Evolutionary conservation across 2,329 filamentous ascomycete species (phyloP).

Genomic region (Penicillium corylophilum): DNA sequence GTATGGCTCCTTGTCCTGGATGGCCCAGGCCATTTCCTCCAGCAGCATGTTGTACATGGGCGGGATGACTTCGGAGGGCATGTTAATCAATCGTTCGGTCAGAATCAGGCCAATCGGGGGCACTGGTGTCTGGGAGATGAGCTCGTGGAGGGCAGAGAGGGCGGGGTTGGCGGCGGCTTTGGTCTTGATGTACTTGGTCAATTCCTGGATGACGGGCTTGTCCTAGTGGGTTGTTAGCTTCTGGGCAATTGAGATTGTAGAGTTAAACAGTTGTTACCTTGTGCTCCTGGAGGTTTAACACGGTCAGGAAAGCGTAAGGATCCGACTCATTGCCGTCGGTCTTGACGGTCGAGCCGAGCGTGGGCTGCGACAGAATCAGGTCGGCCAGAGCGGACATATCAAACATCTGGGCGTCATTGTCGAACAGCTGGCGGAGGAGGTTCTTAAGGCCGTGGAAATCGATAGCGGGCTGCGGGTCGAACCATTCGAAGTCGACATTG

Average conservation of each 20-base stretch:
- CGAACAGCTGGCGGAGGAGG: constrained; percentile 86
- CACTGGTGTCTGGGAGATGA: constrained; percentile 56
- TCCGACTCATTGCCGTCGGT: constrained; percentile 93
- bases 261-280: constrained; percentile 40
- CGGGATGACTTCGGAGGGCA: constrained; percentile 87
- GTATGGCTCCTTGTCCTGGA: constrained; percentile 90
- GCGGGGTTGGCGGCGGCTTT: constrained; percentile 54
- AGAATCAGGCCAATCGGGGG: constrained; percentile 77
- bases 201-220: constrained; percentile 67
- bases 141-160: constrained; percentile 57
- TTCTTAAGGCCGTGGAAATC: constrained; percentile 96
- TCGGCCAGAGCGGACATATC: constrained; percentile 85
- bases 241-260: not conserved
- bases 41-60: constrained; percentile 93
- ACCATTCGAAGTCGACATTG: constrained; percentile 98
- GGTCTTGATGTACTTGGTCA: constrained; percentile 68
- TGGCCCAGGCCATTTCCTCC: constrained; percentile 84
- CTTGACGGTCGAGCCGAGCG: constrained; percentile 92
- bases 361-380: constrained; percentile 79
- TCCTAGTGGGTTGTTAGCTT: constrained; percentile 47
- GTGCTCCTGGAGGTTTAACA: constrained; percentile 78
- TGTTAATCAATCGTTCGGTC: constrained; percentile 93
- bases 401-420: constrained; percentile 80
- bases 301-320: constrained; percentile 87
- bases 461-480: constrained; percentile 83